phyloP scores from a whole-genome alignment of 2,329 filamentous ascomycete genomes.

The Colletotrichum sp. region DNA sequence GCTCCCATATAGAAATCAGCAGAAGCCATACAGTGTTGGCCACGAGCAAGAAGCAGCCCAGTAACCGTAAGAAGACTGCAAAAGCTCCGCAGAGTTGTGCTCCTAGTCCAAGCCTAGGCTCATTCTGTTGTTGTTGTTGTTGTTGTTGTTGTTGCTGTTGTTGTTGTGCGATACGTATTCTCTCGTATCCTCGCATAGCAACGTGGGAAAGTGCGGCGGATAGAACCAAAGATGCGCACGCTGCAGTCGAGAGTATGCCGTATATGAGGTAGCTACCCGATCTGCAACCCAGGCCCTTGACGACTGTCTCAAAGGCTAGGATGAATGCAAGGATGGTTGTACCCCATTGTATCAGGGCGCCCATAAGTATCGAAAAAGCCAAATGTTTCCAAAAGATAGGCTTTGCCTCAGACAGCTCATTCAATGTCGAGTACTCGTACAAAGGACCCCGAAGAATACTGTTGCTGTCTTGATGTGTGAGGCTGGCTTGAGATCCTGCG shows the following conservation, averaged over 20 bases:
- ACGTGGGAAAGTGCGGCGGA: background rate
- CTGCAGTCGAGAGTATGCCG: background rate
- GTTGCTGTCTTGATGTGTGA: background rate
- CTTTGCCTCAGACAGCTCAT: background rate
- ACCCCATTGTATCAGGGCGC: background rate
- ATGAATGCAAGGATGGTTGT: background rate
- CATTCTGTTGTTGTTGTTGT: too few species aligned
- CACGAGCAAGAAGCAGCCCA: background rate
- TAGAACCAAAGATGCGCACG: accelerated
- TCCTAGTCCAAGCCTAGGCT: too few species aligned
- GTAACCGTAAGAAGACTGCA: accelerated
- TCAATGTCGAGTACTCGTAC: background rate
- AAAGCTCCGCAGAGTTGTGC: accelerated
- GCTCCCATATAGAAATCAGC: background rate
- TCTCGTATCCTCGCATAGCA: background rate
- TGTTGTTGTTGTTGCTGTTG: too few species aligned
- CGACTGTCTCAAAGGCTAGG: background rate
- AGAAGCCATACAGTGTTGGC: background rate
- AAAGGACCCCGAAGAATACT: accelerated
- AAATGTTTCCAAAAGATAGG: background rate
- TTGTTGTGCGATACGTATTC: too few species aligned
- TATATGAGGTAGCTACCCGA: background rate
- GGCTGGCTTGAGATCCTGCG: background rate
- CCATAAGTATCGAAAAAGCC: background rate
- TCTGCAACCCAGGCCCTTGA: background rate